Conservation (phyloP, 148 eudicot genomes). For the Euryodendron excelsum region DNA sequence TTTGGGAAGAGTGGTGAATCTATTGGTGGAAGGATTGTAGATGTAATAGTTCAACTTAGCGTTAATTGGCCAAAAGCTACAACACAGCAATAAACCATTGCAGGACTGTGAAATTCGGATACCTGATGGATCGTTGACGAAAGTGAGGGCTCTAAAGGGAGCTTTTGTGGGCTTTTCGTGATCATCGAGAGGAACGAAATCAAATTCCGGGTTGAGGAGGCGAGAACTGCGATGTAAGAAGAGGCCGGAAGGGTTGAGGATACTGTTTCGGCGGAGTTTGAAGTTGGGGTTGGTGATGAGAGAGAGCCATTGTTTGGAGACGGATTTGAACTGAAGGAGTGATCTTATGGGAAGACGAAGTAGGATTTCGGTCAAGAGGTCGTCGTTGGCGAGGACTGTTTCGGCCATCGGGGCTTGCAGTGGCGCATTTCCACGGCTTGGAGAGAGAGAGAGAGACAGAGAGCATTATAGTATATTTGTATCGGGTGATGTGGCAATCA, state of each 20-base stretch:
- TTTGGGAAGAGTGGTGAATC: background rate
- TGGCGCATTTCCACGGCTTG: no score
- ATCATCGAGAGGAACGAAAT: background rate
- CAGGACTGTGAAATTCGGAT: background rate
- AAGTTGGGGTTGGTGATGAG: slow-evolving; percentile 12
- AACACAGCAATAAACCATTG: background rate
- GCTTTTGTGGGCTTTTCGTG: background rate
- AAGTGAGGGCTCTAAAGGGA: background rate
- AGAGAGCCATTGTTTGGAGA: slow-evolving; percentile 20
- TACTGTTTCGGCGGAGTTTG: background rate
- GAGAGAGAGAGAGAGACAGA: no score
- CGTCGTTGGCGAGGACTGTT: background rate
- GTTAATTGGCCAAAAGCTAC: background rate
- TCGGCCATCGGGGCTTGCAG: background rate
- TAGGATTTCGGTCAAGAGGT: slow-evolving; percentile 16
- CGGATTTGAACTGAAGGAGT: slow-evolving; percentile 12
- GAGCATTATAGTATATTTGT: no score
- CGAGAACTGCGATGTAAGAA: background rate
- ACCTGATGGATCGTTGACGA: background rate
- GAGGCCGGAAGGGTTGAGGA: background rate
- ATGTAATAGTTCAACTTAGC: background rate
- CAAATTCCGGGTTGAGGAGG: background rate
- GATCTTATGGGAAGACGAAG: slow-evolving; percentile 10
- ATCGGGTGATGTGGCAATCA: no score
- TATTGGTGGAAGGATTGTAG: slow-evolving; percentile 5